Evolutionary conservation across 2,329 filamentous ascomycete genomes (phyloP).

Genomic region (Pyricularia grisea): DNA sequence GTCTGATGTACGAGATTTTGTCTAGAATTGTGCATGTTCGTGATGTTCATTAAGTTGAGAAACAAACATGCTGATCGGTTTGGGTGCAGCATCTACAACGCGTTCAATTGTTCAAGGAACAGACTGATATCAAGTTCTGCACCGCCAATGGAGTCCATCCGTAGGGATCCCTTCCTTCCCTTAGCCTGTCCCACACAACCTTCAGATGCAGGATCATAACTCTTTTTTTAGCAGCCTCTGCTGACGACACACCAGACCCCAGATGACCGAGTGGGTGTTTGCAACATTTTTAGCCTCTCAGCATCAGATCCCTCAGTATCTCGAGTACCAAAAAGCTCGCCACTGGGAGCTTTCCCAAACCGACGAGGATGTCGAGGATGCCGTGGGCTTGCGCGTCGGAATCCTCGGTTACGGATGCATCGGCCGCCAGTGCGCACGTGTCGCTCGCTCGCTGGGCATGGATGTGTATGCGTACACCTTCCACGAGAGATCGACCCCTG

Average conservation of each 20-base stretch:
- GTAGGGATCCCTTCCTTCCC: constrained; percentile 21
- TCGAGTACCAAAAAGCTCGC: constrained; percentile 10
- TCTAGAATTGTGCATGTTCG: too few species aligned
- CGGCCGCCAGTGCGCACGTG: constrained; percentile 30
- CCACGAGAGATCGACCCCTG: constrained; percentile 36
- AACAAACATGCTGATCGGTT: too few species aligned
- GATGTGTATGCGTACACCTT: constrained; percentile 61
- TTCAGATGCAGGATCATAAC: neutral
- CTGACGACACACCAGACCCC: constrained; percentile 14
- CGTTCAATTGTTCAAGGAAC: constrained; percentile 37
- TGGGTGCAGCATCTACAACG: constrained; percentile 23
- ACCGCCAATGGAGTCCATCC: constrained; percentile 49
- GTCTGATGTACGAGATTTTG: too few species aligned
- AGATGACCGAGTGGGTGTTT: constrained; percentile 22
- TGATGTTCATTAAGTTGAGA: too few species aligned
- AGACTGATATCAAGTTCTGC: constrained; percentile 36
- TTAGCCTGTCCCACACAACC: too few species aligned
- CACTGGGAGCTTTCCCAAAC: constrained; percentile 7
- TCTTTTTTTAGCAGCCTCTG: neutral
- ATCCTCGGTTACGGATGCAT: constrained; percentile 37
- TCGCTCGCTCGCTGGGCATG: constrained; percentile 53
- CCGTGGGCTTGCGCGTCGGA: constrained; percentile 23
- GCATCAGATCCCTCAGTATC: constrained; percentile 15
- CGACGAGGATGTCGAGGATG: constrained; percentile 15
- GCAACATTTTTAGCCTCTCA: constrained; percentile 17